Evolutionary conservation across 2,329 filamentous ascomycete genomes (phyloP), one percentile per base, ranked within the genome.

Genomic region (Verticillium klebahnii): DNA sequence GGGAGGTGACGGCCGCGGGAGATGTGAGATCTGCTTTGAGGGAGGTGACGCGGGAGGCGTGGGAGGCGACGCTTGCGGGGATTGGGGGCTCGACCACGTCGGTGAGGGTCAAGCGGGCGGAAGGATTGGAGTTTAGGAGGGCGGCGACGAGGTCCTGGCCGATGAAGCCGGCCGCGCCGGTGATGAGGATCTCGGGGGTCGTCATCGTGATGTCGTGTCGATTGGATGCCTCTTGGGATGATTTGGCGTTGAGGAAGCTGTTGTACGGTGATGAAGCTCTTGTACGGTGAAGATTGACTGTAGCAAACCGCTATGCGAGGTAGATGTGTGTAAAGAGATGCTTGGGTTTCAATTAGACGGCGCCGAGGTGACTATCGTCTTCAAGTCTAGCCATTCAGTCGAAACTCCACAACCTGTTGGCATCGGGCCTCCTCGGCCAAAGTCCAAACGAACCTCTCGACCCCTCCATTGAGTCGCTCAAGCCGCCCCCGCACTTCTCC

Each of bases 111-210:
- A 89, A 72, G 29, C 29, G 32, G 6, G 45, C 19, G 34, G 67
- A 70, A 1, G 69, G 64, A 0, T 70, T 68, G 0, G 72, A 70
- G 19, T 80, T 75, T 36, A 89, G 74, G 3, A 89, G 78, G 39
- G 84, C 80, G 58, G 78, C 77, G 2, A 85, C 80, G 29, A 89
- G 79, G 55, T 84, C 78, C 70, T 88, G 86, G 69, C 86, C 86
- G 62, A 89, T 83, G 70, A 89, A 89, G 63, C 87, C 87, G 55
- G 83, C 83, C 8, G 81, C 86, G 5, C 87, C 86, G 11, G 86
- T 89, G 67, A 89, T 86, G 69, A 89, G 81, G 50, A 89, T 52
- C 7, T 52, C 45, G 19, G 45, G 7, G 14, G 34, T 14, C 14
- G 34, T 14, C 34, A 36, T 36, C 9, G 4, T 36, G 34, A 12